Base-by-base conservation (phyloP, 2,329 filamentous ascomycete genomes). In the Cladorrhinum sp. region DNA sequence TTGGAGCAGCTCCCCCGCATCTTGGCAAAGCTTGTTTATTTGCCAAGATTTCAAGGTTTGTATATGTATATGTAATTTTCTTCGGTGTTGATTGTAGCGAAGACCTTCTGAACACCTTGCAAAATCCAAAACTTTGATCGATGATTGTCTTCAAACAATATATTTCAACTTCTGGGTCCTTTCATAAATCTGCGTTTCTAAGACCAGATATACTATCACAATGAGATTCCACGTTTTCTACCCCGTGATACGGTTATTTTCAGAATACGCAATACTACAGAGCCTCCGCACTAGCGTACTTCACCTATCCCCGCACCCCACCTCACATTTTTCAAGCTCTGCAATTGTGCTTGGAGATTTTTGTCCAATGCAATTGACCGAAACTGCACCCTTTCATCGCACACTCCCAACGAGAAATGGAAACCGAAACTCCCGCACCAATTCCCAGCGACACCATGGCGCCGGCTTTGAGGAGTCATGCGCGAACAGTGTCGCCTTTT, bases 401-500 rank as follows among this genome's bases (percentile, higher is more conserved):
- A 27, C n/a, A 24, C 49, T 24, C 12, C 52, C 32, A 10, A 41
- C 9, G 25, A 29, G 16, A 38, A 55, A 41, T 41, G 20, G 20
- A n/a, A 12, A 24, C 20, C 41, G 41, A 45, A 45, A 45, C 18
- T 7, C 52, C 52, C 24, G 24, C 29, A 54, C 10, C 50, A 29
- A 24, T 23, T 45, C 23, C 32, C 18, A 38, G 24, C n/a, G 52
- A 45, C 10, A 55, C 50, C 45, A 69, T 68, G 64, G 50, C 63
- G 10, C 32, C 63, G 12, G 50, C 55, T 4, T 50, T 50, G 32
- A 57, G 29, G 53, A 56, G 20, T 18, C 52, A 55, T n/a, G 7
- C 38, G 23, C 23, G 23, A 41, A 57, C 49, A 1, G 25, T 64
- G 1, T 96, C 93, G 9, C 89, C 92, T 0, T 98, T 99, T 68